phyloP scores from a whole-genome alignment of 495 filamentous ascomycete species.

The Penicillium taxi region DNA sequence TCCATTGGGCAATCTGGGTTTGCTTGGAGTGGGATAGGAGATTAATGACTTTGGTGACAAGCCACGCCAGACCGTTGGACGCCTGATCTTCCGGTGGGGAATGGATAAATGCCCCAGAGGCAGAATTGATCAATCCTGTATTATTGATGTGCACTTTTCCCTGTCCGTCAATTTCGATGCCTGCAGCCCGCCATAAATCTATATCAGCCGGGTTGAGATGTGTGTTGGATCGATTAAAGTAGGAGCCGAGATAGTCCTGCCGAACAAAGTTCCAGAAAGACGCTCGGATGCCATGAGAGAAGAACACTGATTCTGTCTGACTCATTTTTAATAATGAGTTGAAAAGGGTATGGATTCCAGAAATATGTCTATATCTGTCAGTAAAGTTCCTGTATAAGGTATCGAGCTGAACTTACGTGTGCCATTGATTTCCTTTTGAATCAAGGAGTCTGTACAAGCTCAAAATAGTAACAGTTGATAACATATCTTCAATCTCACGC shows the following conservation, averaged over 20 bases:
- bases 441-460: slow-evolving; percentile 30
- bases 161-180: slow-evolving; percentile 26
- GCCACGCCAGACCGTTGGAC: slow-evolving; percentile 29
- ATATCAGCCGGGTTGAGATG: slow-evolving; percentile 26
- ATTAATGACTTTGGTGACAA: slow-evolving; percentile 32
- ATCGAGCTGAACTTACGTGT: slow-evolving; percentile 19
- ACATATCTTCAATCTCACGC: slow-evolving; percentile 26
- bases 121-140: background rate
- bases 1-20: slow-evolving; percentile 31
- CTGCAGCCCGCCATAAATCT: slow-evolving; percentile 30
- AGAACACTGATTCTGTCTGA: slow-evolving; percentile 3
- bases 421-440: slow-evolving; percentile 30
- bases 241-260: slow-evolving; percentile 33
- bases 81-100: slow-evolving; percentile 34
- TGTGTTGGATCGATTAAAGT: slow-evolving; percentile 27
- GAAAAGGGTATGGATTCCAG: slow-evolving; percentile 25
- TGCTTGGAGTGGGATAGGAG: slow-evolving; percentile 31
- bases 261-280: slow-evolving; percentile 38
- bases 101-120: no score
- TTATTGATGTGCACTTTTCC: slow-evolving; percentile 14
- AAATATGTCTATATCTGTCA: slow-evolving; percentile 25
- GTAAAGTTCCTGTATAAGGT: background rate
- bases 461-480: slow-evolving; percentile 25
- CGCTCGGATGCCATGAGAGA: slow-evolving; percentile 28
- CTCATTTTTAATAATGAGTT: slow-evolving; percentile 18